Conservation (phyloP, 2,329 filamentous ascomycete genomes). For the Davidsoniella australis region DNA sequence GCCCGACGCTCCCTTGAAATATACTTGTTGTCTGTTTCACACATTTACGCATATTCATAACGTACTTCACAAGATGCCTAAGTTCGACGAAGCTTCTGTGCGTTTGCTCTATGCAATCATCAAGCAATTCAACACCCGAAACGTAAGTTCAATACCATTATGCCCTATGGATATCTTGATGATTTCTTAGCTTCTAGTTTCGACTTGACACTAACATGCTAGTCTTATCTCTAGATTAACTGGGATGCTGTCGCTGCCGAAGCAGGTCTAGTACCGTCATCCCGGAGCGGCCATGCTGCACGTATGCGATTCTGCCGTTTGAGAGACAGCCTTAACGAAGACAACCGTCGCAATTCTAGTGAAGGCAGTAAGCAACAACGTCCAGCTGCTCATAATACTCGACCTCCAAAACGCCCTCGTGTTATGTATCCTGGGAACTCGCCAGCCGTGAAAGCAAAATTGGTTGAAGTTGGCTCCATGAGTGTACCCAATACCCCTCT, state of each 20-base stretch:
- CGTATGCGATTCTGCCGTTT: constrained; percentile 1
- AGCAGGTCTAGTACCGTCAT: neutral
- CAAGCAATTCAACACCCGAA: neutral
- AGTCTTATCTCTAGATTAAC: neutral
- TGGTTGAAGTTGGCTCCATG: too few species aligned
- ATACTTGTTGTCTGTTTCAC: too few species aligned
- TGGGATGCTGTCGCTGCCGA: neutral
- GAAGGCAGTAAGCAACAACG: neutral
- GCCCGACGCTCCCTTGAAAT: too few species aligned
- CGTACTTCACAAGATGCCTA: neutral
- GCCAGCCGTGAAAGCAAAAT: too few species aligned
- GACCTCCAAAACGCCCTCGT: neutral
- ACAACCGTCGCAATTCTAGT: neutral
- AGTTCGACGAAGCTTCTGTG: neutral
- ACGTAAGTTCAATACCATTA: neutral
- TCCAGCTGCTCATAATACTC: neutral
- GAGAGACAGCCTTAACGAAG: neutral
- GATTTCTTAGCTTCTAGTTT: neutral
- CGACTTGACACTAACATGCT: neutral
- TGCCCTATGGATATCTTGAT: neutral
- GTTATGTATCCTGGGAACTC: neutral
- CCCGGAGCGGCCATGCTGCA: neutral
- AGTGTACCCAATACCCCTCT: too few species aligned
- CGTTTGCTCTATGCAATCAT: neutral
- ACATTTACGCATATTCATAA: neutral